Conservation (phyloP, 495 filamentous ascomycete species). For the Penicillium argentinense region DNA sequence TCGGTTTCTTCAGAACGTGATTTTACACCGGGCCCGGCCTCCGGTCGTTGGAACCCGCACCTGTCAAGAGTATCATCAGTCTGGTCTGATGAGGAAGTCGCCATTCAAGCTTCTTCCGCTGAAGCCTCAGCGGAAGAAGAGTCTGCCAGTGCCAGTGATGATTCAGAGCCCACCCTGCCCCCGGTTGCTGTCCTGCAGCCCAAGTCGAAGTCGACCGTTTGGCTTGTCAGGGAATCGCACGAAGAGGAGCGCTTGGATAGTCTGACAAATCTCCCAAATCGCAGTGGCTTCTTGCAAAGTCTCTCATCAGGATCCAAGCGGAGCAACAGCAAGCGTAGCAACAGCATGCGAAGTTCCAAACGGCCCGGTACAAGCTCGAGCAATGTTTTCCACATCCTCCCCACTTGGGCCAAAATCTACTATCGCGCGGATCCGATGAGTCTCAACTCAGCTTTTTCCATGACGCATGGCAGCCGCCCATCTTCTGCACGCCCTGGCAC, state of each 20-base stretch:
- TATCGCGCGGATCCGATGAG: constrained; percentile 40
- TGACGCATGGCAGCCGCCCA: constrained; percentile 35
- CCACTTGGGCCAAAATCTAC: constrained; percentile 49
- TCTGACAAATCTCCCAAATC: constrained; percentile 41
- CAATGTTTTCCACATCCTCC: constrained; percentile 55
- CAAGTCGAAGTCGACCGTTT: constrained; percentile 39
- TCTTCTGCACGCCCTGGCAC: constrained; percentile 30
- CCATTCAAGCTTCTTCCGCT: neutral
- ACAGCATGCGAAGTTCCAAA: constrained; percentile 36
- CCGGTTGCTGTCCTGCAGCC: constrained; percentile 23
- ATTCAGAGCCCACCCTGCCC: constrained; percentile 2
- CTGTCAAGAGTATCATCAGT: constrained; percentile 73
- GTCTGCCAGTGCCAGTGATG: neutral
- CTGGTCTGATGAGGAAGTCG: constrained; percentile 46
- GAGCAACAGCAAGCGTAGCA: constrained; percentile 41
- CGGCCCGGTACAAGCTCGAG: constrained; percentile 45
- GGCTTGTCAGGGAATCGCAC: constrained; percentile 45
- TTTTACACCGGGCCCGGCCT: constrained; percentile 35
- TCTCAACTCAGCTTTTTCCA: constrained; percentile 32
- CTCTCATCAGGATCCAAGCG: constrained; percentile 38
- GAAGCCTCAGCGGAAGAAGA: constrained; percentile 1
- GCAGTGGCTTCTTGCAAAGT: constrained; percentile 34
- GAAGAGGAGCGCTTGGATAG: constrained; percentile 41
- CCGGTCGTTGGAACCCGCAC: constrained; percentile 68
- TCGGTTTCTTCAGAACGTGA: constrained; percentile 33